phyloP scores from a whole-genome alignment of 208 protist genomes.

The Crithidia sp. region DNA sequence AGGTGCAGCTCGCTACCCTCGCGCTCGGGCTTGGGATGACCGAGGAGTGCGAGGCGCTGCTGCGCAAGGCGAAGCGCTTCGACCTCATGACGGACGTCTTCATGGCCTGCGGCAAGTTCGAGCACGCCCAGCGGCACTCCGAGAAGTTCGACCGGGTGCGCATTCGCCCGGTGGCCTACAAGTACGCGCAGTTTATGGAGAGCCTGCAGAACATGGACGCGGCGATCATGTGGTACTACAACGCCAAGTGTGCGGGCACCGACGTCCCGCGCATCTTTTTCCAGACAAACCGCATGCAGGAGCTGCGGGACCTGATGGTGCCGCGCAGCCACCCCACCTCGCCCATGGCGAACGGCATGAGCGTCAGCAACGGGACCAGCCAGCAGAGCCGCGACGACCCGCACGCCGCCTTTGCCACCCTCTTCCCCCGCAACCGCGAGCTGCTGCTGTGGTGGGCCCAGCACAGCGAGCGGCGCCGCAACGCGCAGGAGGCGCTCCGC shows the following conservation, averaged over 20 bases:
- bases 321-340: conserved; percentile 23
- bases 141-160: conserved; percentile 93
- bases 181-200: conserved; percentile 96
- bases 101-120: conserved; percentile 93
- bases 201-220: conserved; percentile 91
- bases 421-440: conserved; percentile 80
- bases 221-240: conserved; percentile 93
- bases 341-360: conserved; percentile 7
- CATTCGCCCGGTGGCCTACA: conserved; percentile 92
- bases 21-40: conserved; percentile 95
- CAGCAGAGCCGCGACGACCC: conserved; percentile 15
- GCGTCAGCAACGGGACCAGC: not conserved
- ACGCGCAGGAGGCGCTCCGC: conserved; percentile 87
- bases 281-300: conserved; percentile 74
- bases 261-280: conserved; percentile 96
- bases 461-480: conserved; percentile 89
- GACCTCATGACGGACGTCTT: conserved; percentile 95
- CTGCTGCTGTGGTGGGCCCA: conserved; percentile 93
- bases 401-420: conserved; percentile 50
- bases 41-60: conserved; percentile 91
- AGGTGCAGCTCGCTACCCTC: conserved; percentile 93
- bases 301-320: conserved; percentile 89
- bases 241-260: conserved; percentile 83
- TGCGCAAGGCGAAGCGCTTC: conserved; percentile 84
- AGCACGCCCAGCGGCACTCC: conserved; percentile 91